Evolutionary conservation across 2,329 filamentous ascomycete species (phyloP).

Genomic region (Fusarium devonianum): DNA sequence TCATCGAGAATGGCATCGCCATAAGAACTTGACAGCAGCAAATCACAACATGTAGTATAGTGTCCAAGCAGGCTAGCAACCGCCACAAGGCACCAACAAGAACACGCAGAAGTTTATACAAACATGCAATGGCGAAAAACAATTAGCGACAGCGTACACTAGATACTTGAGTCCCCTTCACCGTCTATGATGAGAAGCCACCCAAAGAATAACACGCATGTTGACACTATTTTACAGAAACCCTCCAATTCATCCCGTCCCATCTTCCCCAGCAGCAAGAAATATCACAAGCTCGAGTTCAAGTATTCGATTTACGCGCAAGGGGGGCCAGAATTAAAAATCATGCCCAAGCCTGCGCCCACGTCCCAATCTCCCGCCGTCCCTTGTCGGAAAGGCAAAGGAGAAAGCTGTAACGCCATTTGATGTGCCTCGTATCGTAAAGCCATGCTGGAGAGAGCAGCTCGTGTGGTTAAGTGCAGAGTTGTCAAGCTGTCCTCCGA

Average conservation of each 20-base stretch:
- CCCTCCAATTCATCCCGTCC: conserved; percentile 38
- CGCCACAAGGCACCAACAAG: background rate
- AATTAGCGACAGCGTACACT: conserved; percentile 51
- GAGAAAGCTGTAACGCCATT: conserved; percentile 36
- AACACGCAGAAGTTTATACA: too few species aligned
- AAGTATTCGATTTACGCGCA: conserved; percentile 38
- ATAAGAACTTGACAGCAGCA: too few species aligned
- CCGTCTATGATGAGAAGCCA: conserved; percentile 58
- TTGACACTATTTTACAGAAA: conserved; percentile 61
- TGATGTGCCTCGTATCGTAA: conserved; percentile 34
- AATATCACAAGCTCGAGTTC: conserved; percentile 29
- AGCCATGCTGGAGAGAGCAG: conserved; percentile 34
- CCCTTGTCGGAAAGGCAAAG: conserved; percentile 20
- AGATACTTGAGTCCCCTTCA: conserved; percentile 52
- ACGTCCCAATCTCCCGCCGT: conserved; percentile 32
- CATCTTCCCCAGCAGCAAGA: conserved; percentile 33
- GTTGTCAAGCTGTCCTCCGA: conserved; percentile 47
- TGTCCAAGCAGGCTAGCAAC: too few species aligned
- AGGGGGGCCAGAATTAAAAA: conserved; percentile 24
- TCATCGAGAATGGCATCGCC: too few species aligned
- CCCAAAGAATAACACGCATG: conserved; percentile 50
- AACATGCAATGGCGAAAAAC: conserved; percentile 25
- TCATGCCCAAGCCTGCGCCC: conserved; percentile 36
- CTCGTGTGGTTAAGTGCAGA: conserved; percentile 42
- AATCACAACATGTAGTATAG: too few species aligned